Conservation (phyloP, 768 basidiomycete species). For the Mycena rosella region DNA sequence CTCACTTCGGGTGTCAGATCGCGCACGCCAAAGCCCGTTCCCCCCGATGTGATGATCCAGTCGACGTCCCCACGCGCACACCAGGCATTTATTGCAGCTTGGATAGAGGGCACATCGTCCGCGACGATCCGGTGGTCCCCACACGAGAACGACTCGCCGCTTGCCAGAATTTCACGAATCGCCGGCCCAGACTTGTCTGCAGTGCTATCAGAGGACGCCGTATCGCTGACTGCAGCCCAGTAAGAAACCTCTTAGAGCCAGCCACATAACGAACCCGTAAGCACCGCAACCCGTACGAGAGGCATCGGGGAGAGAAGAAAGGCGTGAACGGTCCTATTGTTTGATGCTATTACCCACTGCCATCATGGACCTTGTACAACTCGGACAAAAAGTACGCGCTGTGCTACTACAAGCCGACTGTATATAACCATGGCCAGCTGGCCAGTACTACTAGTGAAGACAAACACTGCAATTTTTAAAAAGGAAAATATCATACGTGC, state of each 20-base stretch:
- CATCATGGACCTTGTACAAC: too few species aligned
- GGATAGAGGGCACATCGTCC: slow-evolving; percentile 72
- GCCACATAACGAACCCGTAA: slow-evolving; percentile 36
- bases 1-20: slow-evolving; percentile 88
- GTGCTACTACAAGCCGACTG: too few species aligned
- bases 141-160: slow-evolving; percentile 51
- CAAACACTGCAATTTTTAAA: too few species aligned
- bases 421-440: too few species aligned
- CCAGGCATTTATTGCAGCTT: slow-evolving; percentile 60
- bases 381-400: too few species aligned
- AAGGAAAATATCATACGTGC: too few species aligned
- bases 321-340: too few species aligned
- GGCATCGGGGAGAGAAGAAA: too few species aligned
- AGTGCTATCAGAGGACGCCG: slow-evolving; percentile 60
- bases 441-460: too few species aligned
- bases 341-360: too few species aligned
- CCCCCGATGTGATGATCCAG: slow-evolving; percentile 87
- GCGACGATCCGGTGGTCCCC: slow-evolving; percentile 64
- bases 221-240: slow-evolving; percentile 74
- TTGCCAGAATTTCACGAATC: slow-evolving; percentile 63
- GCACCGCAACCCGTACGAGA: slow-evolving; percentile 38
- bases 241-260: background rate
- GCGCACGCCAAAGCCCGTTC: slow-evolving; percentile 86
- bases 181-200: slow-evolving; percentile 77
- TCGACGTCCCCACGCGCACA: slow-evolving; percentile 63